Percentiles rank a stretch among this genome's conserved stretches.
These are phyloP conservation scores for Pseudonitzschia pungens DNA, from an alignment of 108 stramenopile genomes.

Conservation along the genomic window DNA sequence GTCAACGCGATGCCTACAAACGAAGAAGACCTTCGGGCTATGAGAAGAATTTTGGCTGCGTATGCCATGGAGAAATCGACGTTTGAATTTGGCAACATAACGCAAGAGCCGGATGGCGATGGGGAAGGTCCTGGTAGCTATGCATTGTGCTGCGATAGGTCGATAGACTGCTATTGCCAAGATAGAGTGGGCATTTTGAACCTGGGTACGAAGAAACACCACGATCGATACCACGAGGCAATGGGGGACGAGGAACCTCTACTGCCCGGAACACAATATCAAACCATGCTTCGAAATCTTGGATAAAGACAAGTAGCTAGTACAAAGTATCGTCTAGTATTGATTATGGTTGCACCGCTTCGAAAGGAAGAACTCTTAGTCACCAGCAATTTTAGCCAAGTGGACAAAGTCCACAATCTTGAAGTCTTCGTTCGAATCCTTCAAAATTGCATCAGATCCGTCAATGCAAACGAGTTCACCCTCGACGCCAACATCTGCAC, in stretches of 20 bases:
- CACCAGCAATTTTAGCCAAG: constrained; percentile 73
- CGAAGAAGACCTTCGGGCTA: constrained; percentile 27
- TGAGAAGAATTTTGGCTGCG: constrained; percentile 28
- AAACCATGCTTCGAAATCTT: constrained; percentile 23
- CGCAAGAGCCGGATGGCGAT: constrained; percentile 30
- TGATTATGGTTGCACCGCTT: neutral
- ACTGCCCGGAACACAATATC: constrained; percentile 21
- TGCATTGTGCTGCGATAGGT: constrained; percentile 48
- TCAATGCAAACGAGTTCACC: constrained; percentile 91
- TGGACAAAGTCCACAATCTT: constrained; percentile 91
- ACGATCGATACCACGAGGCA: constrained; percentile 34
- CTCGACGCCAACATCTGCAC: constrained; percentile 87
- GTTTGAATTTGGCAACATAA: constrained; percentile 35
- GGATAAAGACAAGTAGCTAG: neutral
- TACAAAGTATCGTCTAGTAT: neutral
- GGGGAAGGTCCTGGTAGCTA: constrained; percentile 40
- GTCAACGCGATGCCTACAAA: constrained; percentile 24
- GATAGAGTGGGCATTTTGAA: constrained; percentile 30
- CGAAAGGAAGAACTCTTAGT: neutral
- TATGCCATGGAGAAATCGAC: constrained; percentile 46
- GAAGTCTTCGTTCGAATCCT: constrained; percentile 88
- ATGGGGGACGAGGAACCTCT: constrained; percentile 36
- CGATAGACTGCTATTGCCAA: constrained; percentile 34
- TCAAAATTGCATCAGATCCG: constrained; percentile 90
- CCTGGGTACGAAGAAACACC: constrained; percentile 35